Evolutionary conservation across 2,329 filamentous ascomycete genomes (phyloP), one percentile per base, ranked within the genome.

Genomic region (Tolypocladium inflatum): DNA sequence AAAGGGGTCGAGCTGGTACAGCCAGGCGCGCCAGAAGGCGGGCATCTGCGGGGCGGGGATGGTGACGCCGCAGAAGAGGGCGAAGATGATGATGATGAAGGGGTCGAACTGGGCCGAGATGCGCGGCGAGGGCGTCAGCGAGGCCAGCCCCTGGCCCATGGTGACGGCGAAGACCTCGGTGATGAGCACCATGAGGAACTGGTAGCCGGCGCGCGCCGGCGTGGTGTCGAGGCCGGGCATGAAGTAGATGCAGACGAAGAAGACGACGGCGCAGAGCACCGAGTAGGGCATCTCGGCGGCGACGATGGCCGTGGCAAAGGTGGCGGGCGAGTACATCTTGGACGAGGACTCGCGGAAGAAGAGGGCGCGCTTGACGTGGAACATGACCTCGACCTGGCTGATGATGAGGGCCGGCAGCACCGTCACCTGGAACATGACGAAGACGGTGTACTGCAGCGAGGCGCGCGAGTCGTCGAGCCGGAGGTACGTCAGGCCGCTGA

Each of bases 391-490:
- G 57, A 95, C 88, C 67, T 95, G 90, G 1, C 86, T 85, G 58
- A 96, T 84, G 70, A 96, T 90, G 37, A 95, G 78, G 1, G 89
- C 89, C 0, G 91, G 90, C 33, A 96, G 79, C 26, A 96, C 89
- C 0, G 90, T 91, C 55, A 91, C 84, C 70, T 95, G 90, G 82
- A 96, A 96, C 71, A 94, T 89, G 72, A 93, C 84, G 72, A 96
- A 96, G 61, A 96, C 82, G 60, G 87, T 86, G 76, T 94, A 89
- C 72, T 96, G 91, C 5, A 96, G 80, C 1, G 87, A 89, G 1
- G 86, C 76, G 11, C 88, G 83, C 2, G 88, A 91, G 66, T 91
- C 74, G 67, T 93, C 86, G 10, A 96, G 82, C 60, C 90, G 82
- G 54, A 95, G 77, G 71, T 88, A 96, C 39, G 87, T 87, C 15